Evolutionary conservation across 495 filamentous ascomycete species (phyloP), one percentile per base, ranked within the genome.

Genomic region (Glarea lozoyensis): DNA sequence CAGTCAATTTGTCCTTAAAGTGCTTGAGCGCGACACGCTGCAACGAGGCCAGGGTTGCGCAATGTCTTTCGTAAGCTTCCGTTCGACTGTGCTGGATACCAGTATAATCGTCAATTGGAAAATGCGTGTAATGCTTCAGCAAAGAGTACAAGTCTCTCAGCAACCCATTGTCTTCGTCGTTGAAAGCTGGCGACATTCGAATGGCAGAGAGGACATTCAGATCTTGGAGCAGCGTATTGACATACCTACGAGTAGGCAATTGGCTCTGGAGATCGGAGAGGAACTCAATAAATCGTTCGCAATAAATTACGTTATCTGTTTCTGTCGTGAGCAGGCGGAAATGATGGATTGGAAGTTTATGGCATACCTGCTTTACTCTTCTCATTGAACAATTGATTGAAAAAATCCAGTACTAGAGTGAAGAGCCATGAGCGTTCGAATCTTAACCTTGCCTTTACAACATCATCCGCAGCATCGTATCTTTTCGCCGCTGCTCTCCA

Each of bases 341-440:
- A 17, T 11, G 10, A 40, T 35, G 5, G 18, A 10, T 6, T n/a
- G 6, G 25, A 24, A 2, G 30, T 13, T 21, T 1, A 15, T 4
- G 11, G 41, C 49, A 10, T 39, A 52, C 49, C 54, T 52, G 61
- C 50, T 30, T 69, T 70, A 33, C 58, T 56, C 32, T 58, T 66
- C 27, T 70, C 64, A 22, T 69, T 67, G 54, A 89, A 86, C 17
- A 97, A 58, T 44, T 79, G 69, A 40, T 77, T 69, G 9, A 95
- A 52, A 52, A 96, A 99, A 50, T 90, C 83, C 39, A 96, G 62
- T 1, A 92, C 64, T 58, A 96, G 73, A 12, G 84, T 82, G 55
- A 85, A 96, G 13, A 99, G 71, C 92, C 92, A 99, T 35, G 85
- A 81, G 37, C 93, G 78, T 62, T 99, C 92, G 52, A 96, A 97